Evolutionary conservation across 371 early-diverging fungal genomes (phyloP).

Genomic region (Actinomucor elegans): DNA sequence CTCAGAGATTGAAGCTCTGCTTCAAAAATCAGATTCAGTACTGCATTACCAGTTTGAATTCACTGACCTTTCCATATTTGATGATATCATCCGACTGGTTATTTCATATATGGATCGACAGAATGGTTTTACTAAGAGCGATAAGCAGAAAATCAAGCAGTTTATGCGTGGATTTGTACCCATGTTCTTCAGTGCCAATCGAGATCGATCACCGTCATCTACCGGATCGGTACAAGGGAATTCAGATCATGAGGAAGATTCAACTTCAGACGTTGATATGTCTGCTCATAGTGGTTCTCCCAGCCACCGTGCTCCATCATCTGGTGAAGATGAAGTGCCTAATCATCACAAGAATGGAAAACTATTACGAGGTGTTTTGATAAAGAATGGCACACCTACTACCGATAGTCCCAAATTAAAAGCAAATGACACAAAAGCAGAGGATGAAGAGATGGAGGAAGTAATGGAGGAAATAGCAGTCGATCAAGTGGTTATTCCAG

Average conservation of each 20-base stretch:
- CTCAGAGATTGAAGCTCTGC: slow-evolving; percentile 73
- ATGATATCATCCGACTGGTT: slow-evolving; percentile 62
- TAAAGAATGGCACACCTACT: too few relatives aligned
- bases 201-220: too few relatives aligned
- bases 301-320: not conserved
- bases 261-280: slow-evolving; percentile 23
- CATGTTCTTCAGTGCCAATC: slow-evolving; percentile 65
- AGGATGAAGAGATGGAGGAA: too few relatives aligned
- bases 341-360: slow-evolving; percentile 26
- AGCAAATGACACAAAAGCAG: too few relatives aligned
- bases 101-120: slow-evolving; percentile 55
- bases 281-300: slow-evolving; percentile 16
- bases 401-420: too few relatives aligned
- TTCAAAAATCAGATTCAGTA: not conserved
- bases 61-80: slow-evolving; percentile 58
- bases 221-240: too few relatives aligned
- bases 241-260: slow-evolving; percentile 34
- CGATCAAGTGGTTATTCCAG: slow-evolving; percentile 22
- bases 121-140: slow-evolving; percentile 51
- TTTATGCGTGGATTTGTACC: slow-evolving; percentile 72
- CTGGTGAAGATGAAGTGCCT: too few relatives aligned
- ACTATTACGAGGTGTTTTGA: slow-evolving; percentile 1
- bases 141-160: slow-evolving; percentile 66
- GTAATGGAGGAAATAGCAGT: too few relatives aligned
- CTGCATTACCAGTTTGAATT: slow-evolving; percentile 66